Conservation (phyloP, 163 green algal species). For the Chlorella variabilis region DNA sequence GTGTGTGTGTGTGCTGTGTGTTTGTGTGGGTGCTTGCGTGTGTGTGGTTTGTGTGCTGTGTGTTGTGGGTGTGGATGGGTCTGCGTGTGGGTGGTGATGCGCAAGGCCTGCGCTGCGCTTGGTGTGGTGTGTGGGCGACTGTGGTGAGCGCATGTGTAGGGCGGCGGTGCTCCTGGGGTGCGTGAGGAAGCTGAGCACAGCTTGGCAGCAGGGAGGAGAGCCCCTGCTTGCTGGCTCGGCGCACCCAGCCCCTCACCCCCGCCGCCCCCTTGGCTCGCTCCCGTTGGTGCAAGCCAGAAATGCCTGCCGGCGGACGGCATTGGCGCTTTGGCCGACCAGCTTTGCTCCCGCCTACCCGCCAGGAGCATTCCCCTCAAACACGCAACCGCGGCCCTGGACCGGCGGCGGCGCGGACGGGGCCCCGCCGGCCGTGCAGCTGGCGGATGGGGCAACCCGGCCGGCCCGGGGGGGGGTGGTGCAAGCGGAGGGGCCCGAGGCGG, state of each 20-base stretch:
- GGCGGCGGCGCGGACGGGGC: not conserved
- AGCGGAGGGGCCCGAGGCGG: conserved; percentile 82
- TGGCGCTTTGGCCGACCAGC: conserved; percentile 85
- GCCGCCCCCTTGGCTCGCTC: too few species aligned
- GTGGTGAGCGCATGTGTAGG: too few species aligned
- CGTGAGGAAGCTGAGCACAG: too few species aligned
- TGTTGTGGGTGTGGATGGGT: too few species aligned
- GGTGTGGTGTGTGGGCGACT: not conserved
- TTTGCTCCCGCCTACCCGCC: conserved; percentile 70
- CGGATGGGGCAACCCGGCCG: conserved; percentile 56
- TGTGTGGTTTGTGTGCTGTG: too few species aligned
- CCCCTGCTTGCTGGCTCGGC: not conserved
- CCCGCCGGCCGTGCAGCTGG: conserved; percentile 57
- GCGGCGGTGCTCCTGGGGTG: too few species aligned
- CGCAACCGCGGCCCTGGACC: not conserved
- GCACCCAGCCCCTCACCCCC: too few species aligned
- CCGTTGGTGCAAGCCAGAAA: conserved; percentile 89
- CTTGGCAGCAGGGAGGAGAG: too few species aligned
- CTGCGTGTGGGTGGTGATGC: too few species aligned
- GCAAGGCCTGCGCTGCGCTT: too few species aligned
- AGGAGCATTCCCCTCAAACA: conserved; percentile 53
- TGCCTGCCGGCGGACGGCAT: conserved; percentile 94
- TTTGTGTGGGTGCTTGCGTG: too few species aligned
- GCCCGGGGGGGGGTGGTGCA: conserved; percentile 89
- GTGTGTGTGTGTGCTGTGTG: too few species aligned